Evolutionary conservation across 345 rosid species (phyloP), one percentile per base, ranked within the genome.

Genomic region (Brassica napus): DNA sequence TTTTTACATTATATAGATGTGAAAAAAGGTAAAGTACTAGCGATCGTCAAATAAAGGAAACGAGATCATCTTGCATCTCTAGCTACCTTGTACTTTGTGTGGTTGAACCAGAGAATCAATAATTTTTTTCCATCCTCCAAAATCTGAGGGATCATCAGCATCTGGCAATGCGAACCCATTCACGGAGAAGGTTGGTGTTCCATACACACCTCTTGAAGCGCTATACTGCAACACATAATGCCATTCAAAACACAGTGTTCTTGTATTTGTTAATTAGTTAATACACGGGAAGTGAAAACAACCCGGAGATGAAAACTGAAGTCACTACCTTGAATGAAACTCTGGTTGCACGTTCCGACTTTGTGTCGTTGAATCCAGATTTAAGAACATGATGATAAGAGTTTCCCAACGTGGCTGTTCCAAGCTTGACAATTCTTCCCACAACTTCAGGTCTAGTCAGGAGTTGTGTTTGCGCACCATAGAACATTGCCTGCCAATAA

Each of bases 281-380:
- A 55, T 9, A 15, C 0, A 54, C 11, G 11, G 11, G 37, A 9
- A 60, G 39, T 31, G 39, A 12, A 59, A 59, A n/a, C 15, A 55
- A n/a, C 14, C 15, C 0, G 26, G 30, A 65, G 72, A 64, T 18
- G 52, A 16, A 72, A 30, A 60, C 54, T 7, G 8, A 23, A 66
- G 7, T 0, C 10, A 30, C 3, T 34, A 94, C 97, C 97, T 87
- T 91, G 84, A 94, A 94, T 47, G 97, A 91, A 62, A 92, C 85
- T 78, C 94, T 84, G 16, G 97, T 89, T 69, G 86, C 79, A 47
- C 76, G 87, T 82, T 92, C 97, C 6, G 92, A 86, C 32, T 77
- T 76, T 1, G 72, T 79, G 78, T 87, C 78, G 21, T n/a, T 79
- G 62, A 94, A 89, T 6, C 94, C 97, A 7, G 90, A 83, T 81